phyloP scores from a whole-genome alignment of 139 green algal species.

The Picochlorum costavermella region DNA sequence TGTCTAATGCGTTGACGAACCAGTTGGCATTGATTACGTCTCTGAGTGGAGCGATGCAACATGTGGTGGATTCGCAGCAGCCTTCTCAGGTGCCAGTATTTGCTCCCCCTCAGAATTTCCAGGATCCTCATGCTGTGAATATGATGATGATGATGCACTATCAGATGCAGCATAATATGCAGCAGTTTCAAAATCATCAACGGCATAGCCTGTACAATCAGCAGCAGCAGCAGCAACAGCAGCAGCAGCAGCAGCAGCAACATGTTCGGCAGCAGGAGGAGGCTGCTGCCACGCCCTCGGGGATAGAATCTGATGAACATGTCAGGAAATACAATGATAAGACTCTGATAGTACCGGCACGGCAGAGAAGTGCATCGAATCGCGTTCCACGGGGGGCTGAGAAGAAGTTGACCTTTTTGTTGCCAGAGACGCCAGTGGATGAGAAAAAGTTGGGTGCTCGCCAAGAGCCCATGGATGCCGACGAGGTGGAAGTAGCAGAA shows the following conservation, averaged over 20 bases:
- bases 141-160: neutral
- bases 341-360: neutral
- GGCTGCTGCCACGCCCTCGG: conserved; percentile 5
- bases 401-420: conserved; percentile 1
- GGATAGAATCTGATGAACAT: conserved; percentile 10
- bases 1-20: neutral
- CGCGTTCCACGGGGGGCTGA: neutral
- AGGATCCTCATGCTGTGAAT: neutral
- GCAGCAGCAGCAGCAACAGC: conserved; percentile 2
- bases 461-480: neutral
- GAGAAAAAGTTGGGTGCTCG: conserved; percentile 15
- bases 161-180: conserved; percentile 1
- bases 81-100: neutral
- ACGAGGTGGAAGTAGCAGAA: neutral
- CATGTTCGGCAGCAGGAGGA: no score
- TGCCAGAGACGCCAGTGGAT: conserved; percentile 1
- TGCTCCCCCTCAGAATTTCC: neutral
- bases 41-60: neutral
- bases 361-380: neutral
- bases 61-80: neutral
- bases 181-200: neutral
- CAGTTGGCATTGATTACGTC: neutral
- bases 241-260: neutral
- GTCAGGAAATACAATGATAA: neutral
- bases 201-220: neutral